Base-by-base conservation (phyloP, 441 rosid species). In the Populus tomentosa region DNA sequence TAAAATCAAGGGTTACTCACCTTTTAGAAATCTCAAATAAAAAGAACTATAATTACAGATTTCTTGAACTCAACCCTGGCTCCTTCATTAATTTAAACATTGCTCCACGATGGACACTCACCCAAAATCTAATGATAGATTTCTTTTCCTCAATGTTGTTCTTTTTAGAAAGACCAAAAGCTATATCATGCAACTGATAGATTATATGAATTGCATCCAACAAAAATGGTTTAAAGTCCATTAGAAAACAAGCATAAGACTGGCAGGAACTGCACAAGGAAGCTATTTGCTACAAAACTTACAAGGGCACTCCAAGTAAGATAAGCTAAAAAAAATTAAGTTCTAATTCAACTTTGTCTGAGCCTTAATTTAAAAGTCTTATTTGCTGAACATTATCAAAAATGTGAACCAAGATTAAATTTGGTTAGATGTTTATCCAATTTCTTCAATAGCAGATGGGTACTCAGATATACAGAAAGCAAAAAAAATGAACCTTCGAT, bases 401-500 rank as follows among this genome's bases (percentile, higher is more conserved):
- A 67, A 67, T 67, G 21, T 7, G 8, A 36, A 46, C 56, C 1
- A 16, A 33, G 26, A n/a, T 40, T 70, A 66, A 13, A 61, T 61
- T 81, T 70, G 73, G 18, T 30, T 24, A 67, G 56, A 18, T 11
- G 50, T 53, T 67, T 10, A 42, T 73, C 24, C 61, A 36, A 38
- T 23, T 32, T 71, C 69, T 26, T 67, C 24, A 38, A 40, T 62
- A 32, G 36, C 40, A 50, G 46, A 80, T 62, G 36, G 26, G 63
- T 26, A 30, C 13, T 28, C 73, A 50, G 24, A 24, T 71, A 40
- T 36, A 53, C 18, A 20, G 68, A 71, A 20, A 18, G 67, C 3
- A 10, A 16, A 21, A 66, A 21, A 66, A 13, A 40, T 65, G 68
- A 84, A 94, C 98, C 98, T 94, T 94, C 32, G 79, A 79, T 33